phyloP scores from a whole-genome alignment of 306 rosid species.

The Fragaria iinumae region DNA sequence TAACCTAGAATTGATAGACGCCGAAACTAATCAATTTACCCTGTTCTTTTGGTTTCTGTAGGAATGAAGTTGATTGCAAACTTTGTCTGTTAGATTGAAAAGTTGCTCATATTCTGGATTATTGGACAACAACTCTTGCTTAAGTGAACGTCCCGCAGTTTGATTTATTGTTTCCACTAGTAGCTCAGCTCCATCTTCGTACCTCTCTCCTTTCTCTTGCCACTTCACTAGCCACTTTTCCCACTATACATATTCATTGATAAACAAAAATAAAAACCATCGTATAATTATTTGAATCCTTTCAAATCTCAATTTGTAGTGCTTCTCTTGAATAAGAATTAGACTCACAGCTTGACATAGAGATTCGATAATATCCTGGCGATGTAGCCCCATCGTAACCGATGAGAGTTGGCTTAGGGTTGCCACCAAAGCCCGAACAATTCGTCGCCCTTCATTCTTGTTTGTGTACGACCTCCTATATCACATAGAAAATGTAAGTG shows the following conservation, averaged over 20 bases:
- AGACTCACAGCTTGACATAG: slow-evolving; percentile 55
- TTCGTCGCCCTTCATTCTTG: slow-evolving; percentile 39
- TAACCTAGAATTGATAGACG: not conserved
- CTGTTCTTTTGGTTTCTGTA: slow-evolving; percentile 47
- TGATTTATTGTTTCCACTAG: slow-evolving; percentile 62
- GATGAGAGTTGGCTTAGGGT: slow-evolving; percentile 60
- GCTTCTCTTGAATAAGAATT: not conserved
- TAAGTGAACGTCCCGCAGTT: slow-evolving; percentile 40
- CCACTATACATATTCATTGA: slow-evolving; percentile 48
- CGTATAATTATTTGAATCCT: too few species aligned
- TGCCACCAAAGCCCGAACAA: slow-evolving; percentile 46
- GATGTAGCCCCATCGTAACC: slow-evolving; percentile 47
- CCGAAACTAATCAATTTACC: slow-evolving; percentile 32
- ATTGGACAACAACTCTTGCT: slow-evolving; percentile 35
- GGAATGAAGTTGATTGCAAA: slow-evolving; percentile 47
- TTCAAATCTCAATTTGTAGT: not conserved
- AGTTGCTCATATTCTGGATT: slow-evolving; percentile 46
- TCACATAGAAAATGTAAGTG: not conserved
- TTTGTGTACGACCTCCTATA: slow-evolving; percentile 49
- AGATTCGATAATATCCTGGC: slow-evolving; percentile 56
- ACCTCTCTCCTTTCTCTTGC: slow-evolving; percentile 56
- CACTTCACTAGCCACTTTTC: slow-evolving; percentile 72
- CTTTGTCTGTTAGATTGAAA: slow-evolving; percentile 45
- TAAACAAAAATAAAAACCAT: too few species aligned
- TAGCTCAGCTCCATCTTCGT: slow-evolving; percentile 62